Evolutionary conservation across 768 basidiomycete species (phyloP), one percentile per base, ranked within the genome.

Genomic region (Mycena rebaudengoi): DNA sequence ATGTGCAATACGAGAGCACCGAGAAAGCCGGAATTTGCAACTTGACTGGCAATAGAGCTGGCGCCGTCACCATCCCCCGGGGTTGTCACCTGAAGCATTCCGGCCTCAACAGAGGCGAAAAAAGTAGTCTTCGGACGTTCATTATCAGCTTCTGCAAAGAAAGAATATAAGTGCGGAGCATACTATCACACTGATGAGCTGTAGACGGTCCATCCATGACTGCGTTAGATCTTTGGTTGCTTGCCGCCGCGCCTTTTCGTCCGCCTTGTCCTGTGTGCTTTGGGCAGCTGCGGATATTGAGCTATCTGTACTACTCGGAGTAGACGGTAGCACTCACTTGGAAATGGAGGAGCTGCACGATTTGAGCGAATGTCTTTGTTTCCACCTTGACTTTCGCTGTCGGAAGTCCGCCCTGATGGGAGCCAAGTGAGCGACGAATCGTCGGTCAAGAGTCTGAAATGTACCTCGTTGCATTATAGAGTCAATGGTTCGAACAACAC

Each of bases 151-250:
- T 16, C 52, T 18, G 39, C 35, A 46, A 62, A 50, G 18, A 30
- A 13, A 18, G 14, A 57, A 18, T 14, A 23, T 28, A 26, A 76
- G 10, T 10, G 32, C 59, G 4, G 32, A 5, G 50, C 85, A 69
- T 45, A 86, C 87, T 51, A 88, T 86, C 32, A 89, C 80, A 39
- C 80, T 83, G 72, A 89, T 87, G 12, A 88, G 75, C 73, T 88
- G 86, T 41, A 88, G 78, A 40, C 87, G 78, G 61, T 88, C 87
- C 79, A 85, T 83, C 88, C 88, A 89, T 4, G 85, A 85, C 66
- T 82, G 81, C n/a, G 86, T 79, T 3, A 88, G 78, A 40, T 85
- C 83, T 49, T 73, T 80, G 76, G 83, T 77, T 3, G 82, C 85
- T 50, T 80, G 78, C 65, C 75, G 76, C 37, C 79, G 75, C 13